These are phyloP conservation scores for Spathaspora sp. DNA, from an alignment of 1,139 yeast genomes.

Conservation along the genomic window DNA sequence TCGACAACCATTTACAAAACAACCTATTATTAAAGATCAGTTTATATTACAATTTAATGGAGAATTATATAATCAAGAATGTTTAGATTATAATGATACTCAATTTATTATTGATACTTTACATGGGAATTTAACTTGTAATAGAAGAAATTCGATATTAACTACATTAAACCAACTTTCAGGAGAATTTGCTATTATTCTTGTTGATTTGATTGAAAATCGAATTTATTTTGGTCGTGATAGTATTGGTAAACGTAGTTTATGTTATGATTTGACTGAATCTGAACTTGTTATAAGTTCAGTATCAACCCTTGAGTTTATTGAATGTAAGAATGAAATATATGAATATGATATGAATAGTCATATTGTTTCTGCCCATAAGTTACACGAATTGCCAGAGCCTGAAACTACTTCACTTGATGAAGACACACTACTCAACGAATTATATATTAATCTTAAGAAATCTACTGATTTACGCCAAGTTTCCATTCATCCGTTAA, in stretches of 20 bases:
- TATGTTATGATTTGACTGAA: slow-evolving; percentile 42
- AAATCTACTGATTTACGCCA: slow-evolving; percentile 52
- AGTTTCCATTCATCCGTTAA: slow-evolving; percentile 57
- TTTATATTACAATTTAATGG: slow-evolving; percentile 76
- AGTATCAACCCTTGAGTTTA: slow-evolving; percentile 33
- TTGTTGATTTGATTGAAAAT: slow-evolving; percentile 37
- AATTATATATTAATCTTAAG: slow-evolving; percentile 27
- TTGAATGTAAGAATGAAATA: slow-evolving; percentile 56
- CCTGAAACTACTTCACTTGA: background rate
- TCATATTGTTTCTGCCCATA: slow-evolving; percentile 10
- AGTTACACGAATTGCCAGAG: slow-evolving; percentile 6
- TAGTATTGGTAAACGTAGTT: slow-evolving; percentile 74
- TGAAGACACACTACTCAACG: slow-evolving; percentile 6
- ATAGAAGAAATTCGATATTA: slow-evolving; percentile 26
- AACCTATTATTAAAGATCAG: slow-evolving; percentile 49
- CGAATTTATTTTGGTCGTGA: slow-evolving; percentile 81
- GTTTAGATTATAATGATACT: slow-evolving; percentile 39
- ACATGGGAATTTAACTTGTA: slow-evolving; percentile 10
- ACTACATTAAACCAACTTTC: slow-evolving; percentile 40
- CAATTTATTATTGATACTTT: slow-evolving; percentile 25
- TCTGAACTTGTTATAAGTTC: slow-evolving; percentile 49
- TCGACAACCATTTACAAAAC: slow-evolving; percentile 72
- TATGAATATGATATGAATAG: slow-evolving; percentile 37
- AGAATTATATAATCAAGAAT: slow-evolving; percentile 68
- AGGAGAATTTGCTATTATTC: slow-evolving; percentile 82